Evolutionary conservation across 345 rosid species (phyloP).

Genomic region (Eucalyptus victrix): DNA sequence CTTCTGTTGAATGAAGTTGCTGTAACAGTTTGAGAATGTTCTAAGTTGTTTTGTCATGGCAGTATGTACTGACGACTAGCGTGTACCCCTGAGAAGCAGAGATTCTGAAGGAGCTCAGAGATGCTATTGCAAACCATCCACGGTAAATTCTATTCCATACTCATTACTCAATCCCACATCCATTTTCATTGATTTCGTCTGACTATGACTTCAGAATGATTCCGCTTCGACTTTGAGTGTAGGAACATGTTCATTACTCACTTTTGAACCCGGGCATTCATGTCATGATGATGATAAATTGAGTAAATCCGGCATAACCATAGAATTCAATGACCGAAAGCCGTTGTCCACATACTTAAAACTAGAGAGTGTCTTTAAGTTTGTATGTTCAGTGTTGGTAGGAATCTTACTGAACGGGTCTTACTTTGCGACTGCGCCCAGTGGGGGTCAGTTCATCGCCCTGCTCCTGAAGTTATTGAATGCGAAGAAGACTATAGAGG

Average conservation of each 20-base stretch:
- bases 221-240: not conserved
- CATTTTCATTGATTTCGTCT: too few species aligned
- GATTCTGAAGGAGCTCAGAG: not conserved
- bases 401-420: not conserved
- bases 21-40: too few species aligned
- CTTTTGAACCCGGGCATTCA: not conserved
- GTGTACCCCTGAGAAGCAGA: constrained; percentile 55
- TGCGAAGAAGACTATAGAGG: constrained; percentile 45
- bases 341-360: not conserved
- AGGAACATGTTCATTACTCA: not conserved
- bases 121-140: too few species aligned
- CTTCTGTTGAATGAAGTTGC: not conserved
- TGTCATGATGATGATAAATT: not conserved
- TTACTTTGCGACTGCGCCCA: constrained; percentile 23
- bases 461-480: constrained; percentile 42
- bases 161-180: too few species aligned
- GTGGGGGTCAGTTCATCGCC: constrained; percentile 38
- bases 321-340: not conserved
- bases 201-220: not conserved
- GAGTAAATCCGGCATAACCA: not conserved
- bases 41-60: not conserved
- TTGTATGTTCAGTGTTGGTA: not conserved
- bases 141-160: too few species aligned
- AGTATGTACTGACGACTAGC: constrained; percentile 49
- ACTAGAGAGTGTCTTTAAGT: not conserved